phyloP scores from a whole-genome alignment of 108 stramenopile genomes.

The Epithemia pelagica region DNA sequence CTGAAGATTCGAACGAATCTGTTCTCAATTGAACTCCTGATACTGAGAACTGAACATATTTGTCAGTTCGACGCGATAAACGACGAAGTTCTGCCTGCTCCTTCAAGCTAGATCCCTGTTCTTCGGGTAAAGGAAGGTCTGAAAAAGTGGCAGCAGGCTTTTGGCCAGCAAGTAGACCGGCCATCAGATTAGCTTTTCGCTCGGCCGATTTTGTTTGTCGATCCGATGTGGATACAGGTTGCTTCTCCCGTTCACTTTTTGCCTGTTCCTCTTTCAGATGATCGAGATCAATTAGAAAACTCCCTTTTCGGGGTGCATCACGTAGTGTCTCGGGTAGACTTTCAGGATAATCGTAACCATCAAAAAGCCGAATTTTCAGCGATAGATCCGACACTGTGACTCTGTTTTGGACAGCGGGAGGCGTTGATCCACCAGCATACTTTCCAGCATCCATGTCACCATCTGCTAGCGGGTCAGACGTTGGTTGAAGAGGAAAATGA shows the following conservation, averaged over 20 bases:
- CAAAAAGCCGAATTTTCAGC: constrained; percentile 57
- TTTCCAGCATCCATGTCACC: constrained; percentile 54
- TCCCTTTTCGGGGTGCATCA: not conserved
- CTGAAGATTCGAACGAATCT: constrained; percentile 45
- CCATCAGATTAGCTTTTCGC: constrained; percentile 42
- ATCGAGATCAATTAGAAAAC: constrained; percentile 38
- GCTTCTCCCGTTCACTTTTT: not conserved
- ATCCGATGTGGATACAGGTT: not conserved
- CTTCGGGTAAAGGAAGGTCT: constrained; percentile 50
- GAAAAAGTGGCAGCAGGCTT: constrained; percentile 23
- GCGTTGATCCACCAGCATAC: constrained; percentile 24
- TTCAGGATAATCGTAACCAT: constrained; percentile 75
- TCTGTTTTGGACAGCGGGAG: constrained; percentile 34
- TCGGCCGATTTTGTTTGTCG: not conserved
- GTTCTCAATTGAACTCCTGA: constrained; percentile 50
- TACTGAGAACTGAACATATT: constrained; percentile 57
- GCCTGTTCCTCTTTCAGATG: too few relatives aligned
- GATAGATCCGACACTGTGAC: constrained; percentile 53
- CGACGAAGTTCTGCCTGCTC: constrained; percentile 30
- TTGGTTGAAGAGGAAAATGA: constrained; percentile 55
- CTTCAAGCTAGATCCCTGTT: constrained; percentile 25
- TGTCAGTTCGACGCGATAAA: constrained; percentile 35
- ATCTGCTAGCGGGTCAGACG: constrained; percentile 42
- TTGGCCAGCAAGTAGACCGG: constrained; percentile 35
- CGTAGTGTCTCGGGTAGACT: constrained; percentile 13